Evolutionary conservation across 2,329 filamentous ascomycete species (phyloP), one percentile per base, ranked within the genome.

Genomic region (Trichoderma afroharzianum): DNA sequence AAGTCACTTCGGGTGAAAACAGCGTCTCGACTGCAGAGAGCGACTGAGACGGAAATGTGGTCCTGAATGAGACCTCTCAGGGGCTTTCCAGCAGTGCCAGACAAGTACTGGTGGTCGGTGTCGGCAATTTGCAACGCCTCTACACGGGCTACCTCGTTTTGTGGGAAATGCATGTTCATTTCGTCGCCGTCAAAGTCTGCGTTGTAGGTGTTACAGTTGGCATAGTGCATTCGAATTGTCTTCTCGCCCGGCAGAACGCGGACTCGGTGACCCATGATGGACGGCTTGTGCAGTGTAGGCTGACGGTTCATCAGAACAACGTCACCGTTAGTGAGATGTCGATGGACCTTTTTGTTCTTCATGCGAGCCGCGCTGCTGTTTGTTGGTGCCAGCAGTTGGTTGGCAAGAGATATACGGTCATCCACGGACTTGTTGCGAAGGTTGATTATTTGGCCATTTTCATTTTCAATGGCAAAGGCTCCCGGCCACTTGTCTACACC

Each of bases 121-220:
- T 98, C 95, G 47, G 96, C 96, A 77, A 99, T 91, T 76, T 94
- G 93, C 75, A 97, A 88, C 2, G 96, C 96, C 83, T 99, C 96
- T 2, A 95, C 93, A 76, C 96, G 88, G 18, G 96, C 96, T 74
- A 98, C 87, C 80, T 98, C 97, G 76, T 97, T 98, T 77, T 99
- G 96, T 1, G 96, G 96, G 78, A 99, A 98, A 82, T 99, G 96
- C 95, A 99, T 97, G 81, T 99, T 99, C 96, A 99, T 99, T 82
- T 99, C 96, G 80, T 99, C 96, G 81, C 96, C 96, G 78, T 99
- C 97, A 79, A 99, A 99, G 86, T 99, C 96, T 36, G 96, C 96
- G 77, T 99, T 99, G 86, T 99, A 99, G 0, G 96, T 98, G 79
- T 99, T 99, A 81, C 96, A 98, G 81, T 99, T 99, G 77, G 96